A percentile compares a stretch with the other conserved stretches of the same genome.
Evolutionary conservation across 768 basidiomycete species (phyloP).

Genomic region (Lentinula guzmanii): DNA sequence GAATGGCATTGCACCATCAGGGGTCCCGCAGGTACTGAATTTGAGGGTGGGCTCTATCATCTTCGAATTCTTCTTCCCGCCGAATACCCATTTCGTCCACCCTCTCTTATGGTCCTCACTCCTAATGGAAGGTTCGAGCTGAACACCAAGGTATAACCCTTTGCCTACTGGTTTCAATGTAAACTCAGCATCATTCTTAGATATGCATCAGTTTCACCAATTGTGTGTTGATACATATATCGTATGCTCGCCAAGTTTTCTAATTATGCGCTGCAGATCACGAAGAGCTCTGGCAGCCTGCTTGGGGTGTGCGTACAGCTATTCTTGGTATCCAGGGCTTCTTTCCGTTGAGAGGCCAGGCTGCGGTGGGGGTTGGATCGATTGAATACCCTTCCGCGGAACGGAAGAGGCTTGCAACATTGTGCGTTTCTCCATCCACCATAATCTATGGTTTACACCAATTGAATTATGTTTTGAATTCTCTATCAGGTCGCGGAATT

Average conservation of each 20-base stretch:
- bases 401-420: conserved; percentile 67
- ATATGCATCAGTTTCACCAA: conserved; percentile 92
- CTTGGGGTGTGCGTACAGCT: conserved; percentile 97
- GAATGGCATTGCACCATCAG: conserved; percentile 98
- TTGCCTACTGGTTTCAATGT: not conserved
- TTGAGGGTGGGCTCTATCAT: conserved; percentile 94
- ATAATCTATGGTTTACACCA: not conserved
- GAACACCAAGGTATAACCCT: conserved; percentile 75
- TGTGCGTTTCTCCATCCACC: conserved; percentile 45
- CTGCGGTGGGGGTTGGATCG: conserved; percentile 83
- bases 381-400: conserved; percentile 73
- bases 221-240: conserved; percentile 42
- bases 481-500: conserved; percentile 64
- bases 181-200: conserved; percentile 28
- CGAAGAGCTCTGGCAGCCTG: conserved; percentile 96
- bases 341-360: conserved; percentile 84
- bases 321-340: conserved; percentile 87
- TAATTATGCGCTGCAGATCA: conserved; percentile 54
- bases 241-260: not conserved
- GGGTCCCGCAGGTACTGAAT: conserved; percentile 84
- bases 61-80: conserved; percentile 86
- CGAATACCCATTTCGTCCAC: conserved; percentile 95
- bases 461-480: conserved; percentile 9
- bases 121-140: conserved; percentile 97
- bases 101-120: conserved; percentile 92